These are phyloP conservation scores for Rhodotorula mucilaginosa DNA, from an alignment of 1,284 basidiomycete species.

Conservation along the genomic window DNA sequence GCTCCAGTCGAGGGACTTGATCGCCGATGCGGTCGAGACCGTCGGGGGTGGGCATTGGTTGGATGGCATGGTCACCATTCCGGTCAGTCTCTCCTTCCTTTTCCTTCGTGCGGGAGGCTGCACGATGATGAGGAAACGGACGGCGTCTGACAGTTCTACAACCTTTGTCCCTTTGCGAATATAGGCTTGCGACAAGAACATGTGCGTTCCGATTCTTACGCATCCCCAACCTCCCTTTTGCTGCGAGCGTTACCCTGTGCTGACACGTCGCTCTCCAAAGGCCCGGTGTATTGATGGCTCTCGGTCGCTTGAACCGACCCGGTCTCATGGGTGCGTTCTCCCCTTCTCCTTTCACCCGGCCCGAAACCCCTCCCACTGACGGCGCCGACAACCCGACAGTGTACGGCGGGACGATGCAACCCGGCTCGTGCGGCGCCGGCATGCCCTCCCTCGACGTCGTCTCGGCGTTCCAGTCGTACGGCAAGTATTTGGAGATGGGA, in stretches of 20 bases:
- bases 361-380: background rate
- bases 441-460: constrained; percentile 83
- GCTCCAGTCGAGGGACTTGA: constrained; percentile 81
- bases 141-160: too few species aligned
- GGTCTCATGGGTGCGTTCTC: constrained; percentile 61
- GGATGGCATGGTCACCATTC: constrained; percentile 95
- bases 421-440: constrained; percentile 75
- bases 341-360: background rate
- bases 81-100: constrained; percentile 55
- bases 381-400: constrained; percentile 56
- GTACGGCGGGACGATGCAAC: constrained; percentile 89
- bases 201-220: constrained; percentile 19
- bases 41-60: constrained; percentile 97
- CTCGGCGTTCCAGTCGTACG: constrained; percentile 92
- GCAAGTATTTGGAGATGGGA: constrained; percentile 85
- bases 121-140: too few species aligned
- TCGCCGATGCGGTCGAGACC: constrained; percentile 85
- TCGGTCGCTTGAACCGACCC: constrained; percentile 89
- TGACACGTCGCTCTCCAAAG: background rate
- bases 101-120: background rate
- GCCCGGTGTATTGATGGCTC: constrained; percentile 81
- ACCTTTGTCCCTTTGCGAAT: background rate
- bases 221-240: too few species aligned
- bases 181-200: constrained; percentile 77
- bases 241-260: too few species aligned